Conservation (phyloP, 352 stramenopile genomes). For the Globisporangium perplexum region DNA sequence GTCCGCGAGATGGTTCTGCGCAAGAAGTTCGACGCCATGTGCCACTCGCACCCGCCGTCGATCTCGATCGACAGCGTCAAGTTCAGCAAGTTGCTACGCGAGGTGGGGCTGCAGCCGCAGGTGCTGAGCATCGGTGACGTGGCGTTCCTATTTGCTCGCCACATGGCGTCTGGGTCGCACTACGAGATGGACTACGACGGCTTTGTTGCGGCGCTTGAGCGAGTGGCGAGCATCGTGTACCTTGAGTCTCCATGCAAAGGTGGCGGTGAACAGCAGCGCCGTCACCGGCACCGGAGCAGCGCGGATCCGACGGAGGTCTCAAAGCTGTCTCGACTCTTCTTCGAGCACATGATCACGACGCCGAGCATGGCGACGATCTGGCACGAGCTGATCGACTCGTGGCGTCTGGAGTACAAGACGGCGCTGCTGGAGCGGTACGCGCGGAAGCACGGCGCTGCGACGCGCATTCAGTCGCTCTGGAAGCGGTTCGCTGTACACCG, state of each 20-base stretch:
- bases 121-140: constrained; percentile 52
- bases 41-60: constrained; percentile 40
- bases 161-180: constrained; percentile 27
- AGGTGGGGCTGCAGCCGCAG: constrained; percentile 43
- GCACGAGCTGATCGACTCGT: constrained; percentile 36
- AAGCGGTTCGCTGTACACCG: constrained; percentile 17
- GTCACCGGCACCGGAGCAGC: background rate
- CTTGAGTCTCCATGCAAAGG: background rate
- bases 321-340: constrained; percentile 28
- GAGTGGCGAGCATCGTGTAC: constrained; percentile 32
- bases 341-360: constrained; percentile 37
- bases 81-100: constrained; percentile 69
- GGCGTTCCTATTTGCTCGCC: constrained; percentile 53
- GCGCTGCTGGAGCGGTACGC: constrained; percentile 20
- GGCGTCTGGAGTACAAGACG: constrained; percentile 34
- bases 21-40: constrained; percentile 36
- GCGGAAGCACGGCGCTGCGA: constrained; percentile 38
- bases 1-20: constrained; percentile 30
- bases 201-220: constrained; percentile 35
- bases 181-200: constrained; percentile 61
- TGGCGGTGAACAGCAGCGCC: background rate
- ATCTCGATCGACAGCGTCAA: constrained; percentile 63
- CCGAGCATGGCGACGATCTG: constrained; percentile 36
- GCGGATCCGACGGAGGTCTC: background rate
- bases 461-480: constrained; percentile 40